Conservation (phyloP, 2,329 filamentous ascomycete genomes). For the Ramichloridium luteum region DNA sequence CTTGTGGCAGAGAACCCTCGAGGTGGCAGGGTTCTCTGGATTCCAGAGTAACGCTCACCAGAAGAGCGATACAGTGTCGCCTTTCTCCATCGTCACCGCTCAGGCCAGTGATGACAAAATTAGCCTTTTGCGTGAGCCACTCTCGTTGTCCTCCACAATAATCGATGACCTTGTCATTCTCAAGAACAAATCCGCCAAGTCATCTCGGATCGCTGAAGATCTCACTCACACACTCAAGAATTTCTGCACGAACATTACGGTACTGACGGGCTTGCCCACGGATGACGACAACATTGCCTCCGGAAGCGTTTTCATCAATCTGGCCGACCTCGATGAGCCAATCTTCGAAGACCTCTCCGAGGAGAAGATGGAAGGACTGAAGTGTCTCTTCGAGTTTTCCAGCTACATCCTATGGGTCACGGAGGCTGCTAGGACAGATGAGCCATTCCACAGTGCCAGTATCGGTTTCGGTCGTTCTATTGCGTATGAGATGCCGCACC, state of each 20-base stretch:
- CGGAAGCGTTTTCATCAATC: constrained; percentile 3
- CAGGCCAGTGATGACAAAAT: constrained; percentile 6
- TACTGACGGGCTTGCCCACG: not conserved
- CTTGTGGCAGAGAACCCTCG: constrained; percentile 24
- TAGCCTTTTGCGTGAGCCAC: constrained; percentile 2
- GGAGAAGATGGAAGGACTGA: constrained; percentile 2
- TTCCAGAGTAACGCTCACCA: constrained; percentile 15
- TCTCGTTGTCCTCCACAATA: not conserved
- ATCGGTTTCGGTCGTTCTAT: constrained; percentile 12
- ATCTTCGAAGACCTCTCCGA: constrained; percentile 6
- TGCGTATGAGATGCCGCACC: constrained; percentile 9
- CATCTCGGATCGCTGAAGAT: not conserved
- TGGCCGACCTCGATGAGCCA: constrained; percentile 5
- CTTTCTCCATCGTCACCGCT: constrained; percentile 2
- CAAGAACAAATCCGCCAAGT: not conserved
- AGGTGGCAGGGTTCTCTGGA: constrained; percentile 23
- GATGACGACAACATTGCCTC: constrained; percentile 1
- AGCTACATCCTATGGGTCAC: constrained; percentile 6
- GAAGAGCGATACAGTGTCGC: not conserved
- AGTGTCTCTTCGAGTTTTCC: constrained; percentile 1
- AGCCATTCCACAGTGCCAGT: constrained; percentile 1
- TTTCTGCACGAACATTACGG: not conserved
- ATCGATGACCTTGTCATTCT: not conserved
- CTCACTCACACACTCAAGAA: not conserved
- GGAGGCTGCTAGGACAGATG: not conserved